Conservation (phyloP, 257 asterid genomes). For the Solanum gandarillasii region DNA sequence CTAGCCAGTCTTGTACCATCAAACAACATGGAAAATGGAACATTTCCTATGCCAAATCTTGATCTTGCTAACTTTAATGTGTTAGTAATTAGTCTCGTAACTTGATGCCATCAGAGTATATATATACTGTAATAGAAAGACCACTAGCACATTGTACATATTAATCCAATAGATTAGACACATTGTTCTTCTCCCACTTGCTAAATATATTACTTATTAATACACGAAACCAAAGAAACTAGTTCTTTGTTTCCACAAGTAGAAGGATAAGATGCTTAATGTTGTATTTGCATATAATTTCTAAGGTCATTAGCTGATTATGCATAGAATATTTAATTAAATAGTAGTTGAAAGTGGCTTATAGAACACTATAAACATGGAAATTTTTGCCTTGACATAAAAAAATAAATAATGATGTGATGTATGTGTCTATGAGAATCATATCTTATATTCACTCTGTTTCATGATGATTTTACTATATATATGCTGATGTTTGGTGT, state of each 20-base stretch:
- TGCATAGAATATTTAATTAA: neutral
- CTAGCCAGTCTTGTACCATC: neutral
- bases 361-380: neutral
- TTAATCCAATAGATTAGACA: neutral
- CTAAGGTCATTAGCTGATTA: constrained; percentile 1
- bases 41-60: neutral
- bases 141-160: neutral
- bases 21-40: neutral
- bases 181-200: constrained; percentile 3
- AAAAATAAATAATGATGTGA: neutral
- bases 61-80: neutral
- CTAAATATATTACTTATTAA: neutral
- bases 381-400: neutral
- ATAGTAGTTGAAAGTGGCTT: neutral
- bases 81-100: neutral
- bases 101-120: neutral
- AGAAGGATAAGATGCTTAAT: neutral
- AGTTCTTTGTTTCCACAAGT: neutral
- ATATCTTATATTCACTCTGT: neutral
- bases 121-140: neutral
- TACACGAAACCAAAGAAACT: neutral
- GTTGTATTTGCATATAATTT: neutral
- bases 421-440: neutral
- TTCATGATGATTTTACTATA: neutral
- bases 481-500: neutral